Evolutionary conservation across 495 filamentous ascomycete genomes (phyloP), one percentile per base, ranked within the genome.

Genomic region (Haplographium delicatum): DNA sequence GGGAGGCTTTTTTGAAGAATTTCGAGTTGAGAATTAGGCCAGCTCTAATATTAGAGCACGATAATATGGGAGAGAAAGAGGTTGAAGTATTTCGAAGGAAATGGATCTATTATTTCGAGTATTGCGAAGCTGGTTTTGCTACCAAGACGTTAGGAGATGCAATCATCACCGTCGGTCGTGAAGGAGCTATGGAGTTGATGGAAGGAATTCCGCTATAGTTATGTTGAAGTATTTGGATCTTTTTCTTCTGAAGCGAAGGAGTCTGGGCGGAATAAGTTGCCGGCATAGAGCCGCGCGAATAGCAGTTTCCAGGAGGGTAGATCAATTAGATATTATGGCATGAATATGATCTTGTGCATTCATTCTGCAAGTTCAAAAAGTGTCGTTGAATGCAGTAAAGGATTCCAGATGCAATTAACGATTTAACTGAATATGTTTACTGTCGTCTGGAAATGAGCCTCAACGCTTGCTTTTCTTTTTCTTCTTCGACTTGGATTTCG

Each of bases 21-120:
- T 87, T 86, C 58, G 73, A 82, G 11, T 61, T 57, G 6, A 55
- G 56, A 49, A 85, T 88, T 44, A 63, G 68, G 30, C 73, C 75
- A 24, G 77, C 80, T 13, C 61, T 85, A 25, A 59, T 71, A 51
- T 31, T 39, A 28, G 72, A 80, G 50, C 73, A 84, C 50, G 67
- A 68, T 1, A 66, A 62, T 1, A 81, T 83, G 75, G 72, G 68
- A 9, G 65, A 75, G 20, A 68, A 68, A 28, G 82, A 81, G 37
- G 69, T 84, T 3, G 76, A 84, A 20, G 66, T 85, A 0, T 87
- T 86, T 56, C 68, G 74, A 51, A 73, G 79, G 49, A 86, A 85
- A 62, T 88, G 83, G 85, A 71, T 79, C 69, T 88, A 87, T 56
- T 89, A 87, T 59, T 87, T 87, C 60, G 67, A 75, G 8, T 88